These are phyloP conservation scores for Leishmania aethiopica DNA, from an alignment of 208 protist genomes.

Conservation along the genomic window DNA sequence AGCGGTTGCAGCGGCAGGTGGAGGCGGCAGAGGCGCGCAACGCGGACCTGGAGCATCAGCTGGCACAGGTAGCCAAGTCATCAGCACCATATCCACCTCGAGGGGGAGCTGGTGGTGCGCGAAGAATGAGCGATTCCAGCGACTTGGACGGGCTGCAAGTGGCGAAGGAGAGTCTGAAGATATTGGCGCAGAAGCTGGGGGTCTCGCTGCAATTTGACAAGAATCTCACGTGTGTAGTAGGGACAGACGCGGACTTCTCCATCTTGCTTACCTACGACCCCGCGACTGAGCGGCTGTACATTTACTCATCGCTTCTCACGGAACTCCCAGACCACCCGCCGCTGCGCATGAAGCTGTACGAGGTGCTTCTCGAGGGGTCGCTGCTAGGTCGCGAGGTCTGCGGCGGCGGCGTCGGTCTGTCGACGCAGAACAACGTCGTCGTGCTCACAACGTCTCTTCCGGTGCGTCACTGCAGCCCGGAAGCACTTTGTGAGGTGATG, in stretches of 20 bases:
- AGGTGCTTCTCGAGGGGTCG: conserved; percentile 76
- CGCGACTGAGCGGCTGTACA: conserved; percentile 74
- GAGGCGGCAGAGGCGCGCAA: conserved; percentile 24
- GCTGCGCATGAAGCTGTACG: conserved; percentile 72
- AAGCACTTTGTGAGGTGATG: conserved; percentile 57
- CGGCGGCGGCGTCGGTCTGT: conserved; percentile 76
- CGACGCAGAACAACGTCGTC: conserved; percentile 61
- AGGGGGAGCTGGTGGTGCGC: not conserved
- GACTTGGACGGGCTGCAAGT: conserved; percentile 41
- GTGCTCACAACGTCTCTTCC: conserved; percentile 67
- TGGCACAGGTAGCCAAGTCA: conserved; percentile 1
- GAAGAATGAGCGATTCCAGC: not conserved
- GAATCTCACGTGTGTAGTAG: conserved; percentile 77
- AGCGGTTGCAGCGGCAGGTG: conserved; percentile 36
- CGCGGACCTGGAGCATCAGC: conserved; percentile 27
- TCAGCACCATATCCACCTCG: not conserved
- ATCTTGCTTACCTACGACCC: conserved; percentile 78
- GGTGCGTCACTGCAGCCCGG: conserved; percentile 39
- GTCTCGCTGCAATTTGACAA: conserved; percentile 66
- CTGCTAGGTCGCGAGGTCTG: conserved; percentile 82
- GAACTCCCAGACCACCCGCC: conserved; percentile 42
- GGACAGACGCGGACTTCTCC: conserved; percentile 61
- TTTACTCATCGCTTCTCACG: conserved; percentile 79
- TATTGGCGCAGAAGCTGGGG: conserved; percentile 51
- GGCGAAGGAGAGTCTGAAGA: conserved; percentile 56